Evolutionary conservation across 305 asterid genomes (phyloP).

Genomic region (Fraxinus ornus): DNA sequence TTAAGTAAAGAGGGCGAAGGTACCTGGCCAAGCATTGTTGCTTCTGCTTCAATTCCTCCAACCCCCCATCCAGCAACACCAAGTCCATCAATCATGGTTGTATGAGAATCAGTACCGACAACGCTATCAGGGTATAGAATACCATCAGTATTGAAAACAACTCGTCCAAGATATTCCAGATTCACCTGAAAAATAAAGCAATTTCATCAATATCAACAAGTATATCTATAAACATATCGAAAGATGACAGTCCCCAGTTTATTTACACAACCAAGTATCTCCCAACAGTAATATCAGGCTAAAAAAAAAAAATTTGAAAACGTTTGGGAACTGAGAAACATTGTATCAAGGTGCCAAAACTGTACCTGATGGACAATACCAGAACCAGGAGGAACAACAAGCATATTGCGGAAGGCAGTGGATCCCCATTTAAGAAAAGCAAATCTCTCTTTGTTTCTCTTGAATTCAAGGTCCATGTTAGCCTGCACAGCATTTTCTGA

Average conservation of each 20-base stretch:
- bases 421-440: conserved; percentile 95
- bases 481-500: conserved; percentile 73
- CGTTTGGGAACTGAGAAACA: not conserved
- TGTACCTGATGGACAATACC: conserved; percentile 92
- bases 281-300: not conserved
- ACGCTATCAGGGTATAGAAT: conserved; percentile 75
- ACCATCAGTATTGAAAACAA: conserved; percentile 75
- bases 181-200: conserved; percentile 53
- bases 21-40: conserved; percentile 81
- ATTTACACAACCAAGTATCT: not conserved
- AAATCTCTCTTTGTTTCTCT: conserved; percentile 82
- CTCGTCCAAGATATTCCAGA: conserved; percentile 87
- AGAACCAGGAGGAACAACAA: conserved; percentile 94
- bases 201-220: conserved; percentile 5
- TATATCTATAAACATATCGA: not conserved
- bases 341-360: not conserved
- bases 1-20: not conserved
- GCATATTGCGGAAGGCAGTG: conserved; percentile 80
- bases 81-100: conserved; percentile 85
- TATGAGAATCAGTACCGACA: conserved; percentile 88
- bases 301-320: not conserved
- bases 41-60: conserved; percentile 79
- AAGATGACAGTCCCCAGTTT: not conserved
- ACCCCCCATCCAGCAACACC: conserved; percentile 94
- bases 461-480: conserved; percentile 78